These are phyloP conservation scores for Dictyostelium intermedium DNA, from an alignment of 78 protist genomes.

Conservation along the genomic window DNA sequence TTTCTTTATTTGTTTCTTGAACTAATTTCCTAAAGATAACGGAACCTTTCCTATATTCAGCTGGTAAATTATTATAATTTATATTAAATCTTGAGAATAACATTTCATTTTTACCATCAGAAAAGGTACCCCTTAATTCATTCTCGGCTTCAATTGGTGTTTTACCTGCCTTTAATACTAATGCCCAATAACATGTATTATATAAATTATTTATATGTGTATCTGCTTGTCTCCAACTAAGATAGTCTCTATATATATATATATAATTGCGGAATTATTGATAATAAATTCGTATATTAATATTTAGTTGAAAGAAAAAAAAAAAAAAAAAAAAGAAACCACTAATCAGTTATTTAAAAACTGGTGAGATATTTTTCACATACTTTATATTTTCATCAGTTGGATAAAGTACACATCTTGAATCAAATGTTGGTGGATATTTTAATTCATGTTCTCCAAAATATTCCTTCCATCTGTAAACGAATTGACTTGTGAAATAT, in stretches of 20 bases:
- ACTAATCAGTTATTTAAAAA: no score
- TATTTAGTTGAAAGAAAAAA: no score
- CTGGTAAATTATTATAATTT: constrained; percentile 87
- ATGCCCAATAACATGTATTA: constrained; percentile 92
- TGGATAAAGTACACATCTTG: constrained; percentile 94
- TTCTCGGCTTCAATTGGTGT: constrained; percentile 82
- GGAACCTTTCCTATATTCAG: constrained; percentile 90
- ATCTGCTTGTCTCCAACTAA: constrained; percentile 77
- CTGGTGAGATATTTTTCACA: no score
- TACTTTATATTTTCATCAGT: constrained; percentile 82
- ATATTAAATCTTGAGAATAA: constrained; percentile 84
- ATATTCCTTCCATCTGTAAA: constrained; percentile 77
- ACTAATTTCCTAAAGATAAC: constrained; percentile 53
- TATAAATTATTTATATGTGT: constrained; percentile 94
- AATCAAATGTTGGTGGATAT: constrained; percentile 93
- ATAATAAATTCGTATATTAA: constrained; percentile 67
- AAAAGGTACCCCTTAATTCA: constrained; percentile 68
- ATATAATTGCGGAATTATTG: no score
- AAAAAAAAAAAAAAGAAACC: no score
- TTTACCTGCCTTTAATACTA: constrained; percentile 82
- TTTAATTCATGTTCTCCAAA: constrained; percentile 66
- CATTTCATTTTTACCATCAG: constrained; percentile 91
- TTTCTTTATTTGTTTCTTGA: constrained; percentile 2
- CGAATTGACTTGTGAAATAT: constrained; percentile 82
- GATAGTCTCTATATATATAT: constrained; percentile 27